Conservation (phyloP, 129 eudicot genomes). For the Rutidosis leptorrhynchoides region DNA sequence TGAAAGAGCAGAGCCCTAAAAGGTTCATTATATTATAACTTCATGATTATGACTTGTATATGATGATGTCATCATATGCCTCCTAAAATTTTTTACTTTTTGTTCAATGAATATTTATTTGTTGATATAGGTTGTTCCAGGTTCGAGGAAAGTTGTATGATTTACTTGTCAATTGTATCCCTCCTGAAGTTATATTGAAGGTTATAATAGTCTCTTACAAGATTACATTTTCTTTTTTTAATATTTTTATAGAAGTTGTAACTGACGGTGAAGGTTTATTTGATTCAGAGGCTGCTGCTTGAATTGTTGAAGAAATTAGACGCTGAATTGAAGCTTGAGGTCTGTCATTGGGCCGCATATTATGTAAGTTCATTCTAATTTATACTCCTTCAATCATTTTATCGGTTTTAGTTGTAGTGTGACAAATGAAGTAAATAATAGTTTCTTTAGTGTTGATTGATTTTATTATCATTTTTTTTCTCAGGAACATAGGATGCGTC, state of each 20-base stretch:
- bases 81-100: conserved; percentile 3
- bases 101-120: neutral
- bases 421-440: neutral
- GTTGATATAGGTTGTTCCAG: conserved; percentile 65
- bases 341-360: conserved; percentile 98
- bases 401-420: neutral
- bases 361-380: conserved; percentile 60
- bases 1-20: conserved; percentile 97
- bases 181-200: conserved; percentile 86
- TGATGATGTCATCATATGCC: neutral
- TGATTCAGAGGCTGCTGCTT: conserved; percentile 75
- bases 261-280: conserved; percentile 22
- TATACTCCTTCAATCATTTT: conserved; percentile 6
- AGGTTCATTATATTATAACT: conserved; percentile 39
- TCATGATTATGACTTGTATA: conserved; percentile 4
- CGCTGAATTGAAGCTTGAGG: conserved; percentile 89
- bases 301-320: conserved; percentile 91
- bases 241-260: neutral
- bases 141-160: conserved; percentile 94
- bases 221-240: neutral
- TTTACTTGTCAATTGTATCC: conserved; percentile 78
- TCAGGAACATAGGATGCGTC: conserved; percentile 97
- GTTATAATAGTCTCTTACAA: conserved; percentile 25
- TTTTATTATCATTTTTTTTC: conserved; percentile 6
- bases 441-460: conserved; percentile 1